These are phyloP conservation scores for Phytophthora multivora DNA, from an alignment of 352 stramenopile species.

Conservation along the genomic window DNA sequence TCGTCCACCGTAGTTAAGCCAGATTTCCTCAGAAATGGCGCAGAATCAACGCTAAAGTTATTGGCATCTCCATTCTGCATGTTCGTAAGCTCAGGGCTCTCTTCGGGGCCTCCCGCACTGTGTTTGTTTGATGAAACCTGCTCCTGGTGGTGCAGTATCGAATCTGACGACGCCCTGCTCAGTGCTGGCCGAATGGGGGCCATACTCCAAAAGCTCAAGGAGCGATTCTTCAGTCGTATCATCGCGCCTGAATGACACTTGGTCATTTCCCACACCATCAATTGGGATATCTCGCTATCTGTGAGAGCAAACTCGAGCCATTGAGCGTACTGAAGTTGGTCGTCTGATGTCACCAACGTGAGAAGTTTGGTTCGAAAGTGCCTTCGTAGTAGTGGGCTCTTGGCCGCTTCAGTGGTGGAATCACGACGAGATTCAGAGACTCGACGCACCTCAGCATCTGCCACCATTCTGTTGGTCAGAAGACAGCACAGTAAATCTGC, in stretches of 20 bases:
- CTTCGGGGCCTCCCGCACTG: not conserved
- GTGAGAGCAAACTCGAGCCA: slow-evolving; percentile 44
- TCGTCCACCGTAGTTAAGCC: not conserved
- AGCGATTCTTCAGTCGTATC: slow-evolving; percentile 17
- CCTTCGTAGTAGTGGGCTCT: slow-evolving; percentile 49
- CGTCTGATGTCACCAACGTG: slow-evolving; percentile 28
- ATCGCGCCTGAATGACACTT: slow-evolving; percentile 3
- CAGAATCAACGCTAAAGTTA: slow-evolving; percentile 23
- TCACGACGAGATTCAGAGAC: slow-evolving; percentile 8
- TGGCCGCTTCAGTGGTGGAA: slow-evolving; percentile 31
- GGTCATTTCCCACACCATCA: slow-evolving; percentile 43
- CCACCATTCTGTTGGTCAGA: slow-evolving; percentile 47
- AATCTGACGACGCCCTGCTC: slow-evolving; percentile 29
- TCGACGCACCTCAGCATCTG: slow-evolving; percentile 19
- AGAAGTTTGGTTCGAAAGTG: slow-evolving; percentile 56
- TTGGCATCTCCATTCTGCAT: slow-evolving; percentile 7
- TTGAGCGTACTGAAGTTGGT: slow-evolving; percentile 32
- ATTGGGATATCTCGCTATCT: slow-evolving; percentile 39
- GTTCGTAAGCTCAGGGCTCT: slow-evolving; percentile 5
- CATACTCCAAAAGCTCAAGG: slow-evolving; percentile 30
- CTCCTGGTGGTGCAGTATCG: slow-evolving; percentile 19
- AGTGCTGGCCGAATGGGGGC: slow-evolving; percentile 27
- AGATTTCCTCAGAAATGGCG: slow-evolving; percentile 31
- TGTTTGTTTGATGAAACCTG: not conserved
- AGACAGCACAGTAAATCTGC: slow-evolving; percentile 59